Percentiles rank a stretch among this genome's conserved stretches.
phyloP scores from a whole-genome alignment of 2,329 filamentous ascomycete species.

The Proliferodiscus dingleyae region DNA sequence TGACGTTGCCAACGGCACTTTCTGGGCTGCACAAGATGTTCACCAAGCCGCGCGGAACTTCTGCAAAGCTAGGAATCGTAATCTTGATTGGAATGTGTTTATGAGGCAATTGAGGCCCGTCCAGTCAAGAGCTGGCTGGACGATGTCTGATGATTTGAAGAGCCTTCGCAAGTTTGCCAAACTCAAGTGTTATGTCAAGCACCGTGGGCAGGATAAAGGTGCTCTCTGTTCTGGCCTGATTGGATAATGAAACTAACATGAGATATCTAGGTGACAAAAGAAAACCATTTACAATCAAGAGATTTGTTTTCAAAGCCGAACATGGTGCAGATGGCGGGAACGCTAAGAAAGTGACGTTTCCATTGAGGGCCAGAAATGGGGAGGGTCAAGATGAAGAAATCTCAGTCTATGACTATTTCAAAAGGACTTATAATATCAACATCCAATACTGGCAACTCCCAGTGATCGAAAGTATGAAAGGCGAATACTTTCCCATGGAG shows the following conservation, averaged over 20 bases:
- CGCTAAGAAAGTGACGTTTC: constrained; percentile 53
- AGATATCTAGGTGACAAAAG: constrained; percentile 25
- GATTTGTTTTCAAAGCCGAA: constrained; percentile 41
- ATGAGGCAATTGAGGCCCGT: constrained; percentile 20
- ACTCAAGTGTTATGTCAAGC: constrained; percentile 51
- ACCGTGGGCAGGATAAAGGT: constrained; percentile 43
- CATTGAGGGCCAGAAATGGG: constrained; percentile 37
- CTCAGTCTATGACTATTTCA: constrained; percentile 51
- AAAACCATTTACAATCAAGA: constrained; percentile 49
- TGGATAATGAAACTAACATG: neutral
- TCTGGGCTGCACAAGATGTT: constrained; percentile 57
- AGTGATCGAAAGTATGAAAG: constrained; percentile 51
- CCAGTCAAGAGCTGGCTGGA: constrained; percentile 6
- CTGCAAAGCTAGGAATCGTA: constrained; percentile 23
- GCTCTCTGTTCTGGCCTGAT: neutral
- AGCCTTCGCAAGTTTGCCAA: constrained; percentile 49
- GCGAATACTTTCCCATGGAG: constrained; percentile 57
- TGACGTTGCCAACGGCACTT: constrained; percentile 86
- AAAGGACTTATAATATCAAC: constrained; percentile 46
- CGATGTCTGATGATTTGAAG: constrained; percentile 47
- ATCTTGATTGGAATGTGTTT: constrained; percentile 21
- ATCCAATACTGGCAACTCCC: constrained; percentile 48
- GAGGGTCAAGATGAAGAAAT: no score
- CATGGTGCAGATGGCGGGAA: constrained; percentile 43
- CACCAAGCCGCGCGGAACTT: constrained; percentile 32